Evolutionary conservation across 1,284 basidiomycete genomes (phyloP).

Genomic region (Trametes versicolor): DNA sequence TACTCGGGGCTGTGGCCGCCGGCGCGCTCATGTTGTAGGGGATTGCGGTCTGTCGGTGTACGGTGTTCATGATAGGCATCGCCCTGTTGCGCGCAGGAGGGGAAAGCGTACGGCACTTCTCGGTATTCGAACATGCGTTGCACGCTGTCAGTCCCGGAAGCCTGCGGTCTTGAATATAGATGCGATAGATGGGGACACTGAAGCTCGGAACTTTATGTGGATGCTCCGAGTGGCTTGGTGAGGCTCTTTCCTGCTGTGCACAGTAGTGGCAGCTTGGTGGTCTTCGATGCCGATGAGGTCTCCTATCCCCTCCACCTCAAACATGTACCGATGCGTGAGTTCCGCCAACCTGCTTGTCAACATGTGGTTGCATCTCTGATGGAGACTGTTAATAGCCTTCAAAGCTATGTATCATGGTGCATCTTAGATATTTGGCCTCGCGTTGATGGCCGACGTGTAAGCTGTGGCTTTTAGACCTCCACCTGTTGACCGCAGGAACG

Average conservation of each 20-base stretch:
- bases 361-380: too few species aligned
- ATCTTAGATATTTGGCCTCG: too few species aligned
- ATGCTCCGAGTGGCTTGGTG: background rate
- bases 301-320: too few species aligned
- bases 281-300: too few species aligned
- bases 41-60: background rate
- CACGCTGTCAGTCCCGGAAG: too few species aligned
- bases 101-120: background rate
- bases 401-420: too few species aligned
- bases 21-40: constrained; percentile 16
- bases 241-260: background rate
- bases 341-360: too few species aligned
- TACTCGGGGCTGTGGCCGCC: constrained; percentile 5
- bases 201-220: background rate
- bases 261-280: too few species aligned
- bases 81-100: too few species aligned
- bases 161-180: background rate
- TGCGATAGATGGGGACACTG: background rate
- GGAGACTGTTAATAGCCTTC: too few species aligned
- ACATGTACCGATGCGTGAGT: too few species aligned
- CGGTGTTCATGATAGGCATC: background rate
- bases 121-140: background rate
- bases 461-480: background rate
- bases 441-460: too few species aligned
- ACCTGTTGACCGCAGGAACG: background rate